Evolutionary conservation across 164 flowering plant species (phyloP), one percentile per base, ranked within the genome.

Genomic region (Cinnamomum micranthum): DNA sequence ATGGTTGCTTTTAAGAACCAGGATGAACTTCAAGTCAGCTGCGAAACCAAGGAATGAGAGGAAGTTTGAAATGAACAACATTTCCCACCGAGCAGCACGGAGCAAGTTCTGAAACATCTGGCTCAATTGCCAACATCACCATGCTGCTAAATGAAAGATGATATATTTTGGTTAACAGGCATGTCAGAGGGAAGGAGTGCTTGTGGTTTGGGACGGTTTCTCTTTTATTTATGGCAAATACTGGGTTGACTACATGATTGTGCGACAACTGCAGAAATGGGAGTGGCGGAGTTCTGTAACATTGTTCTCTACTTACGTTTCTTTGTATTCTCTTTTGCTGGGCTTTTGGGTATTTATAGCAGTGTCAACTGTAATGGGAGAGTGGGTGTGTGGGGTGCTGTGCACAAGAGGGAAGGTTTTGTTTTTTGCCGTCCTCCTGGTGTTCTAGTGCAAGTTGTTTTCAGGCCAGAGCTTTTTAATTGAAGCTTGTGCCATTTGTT

Each of bases 1-100:
- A n/a, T 63, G 28, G 72, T 72, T 68, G 20, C 33, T 3, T 23
- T 5, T 5, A 69, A 68, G 72, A 55, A 19, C 77, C 55, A 75
- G 64, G 72, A 76, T 6, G 74, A 65, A 2, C 25, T 12, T 31
- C 65, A 51, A 7, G 22, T 23, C 17, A 58, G 11, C 50, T 28
- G 51, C 13, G 74, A 76, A 76, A 47, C 19, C 22, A 71, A 76
- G 31, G 69, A 64, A 6, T 71, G 70, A 76, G 50, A 20, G 12
- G 14, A 31, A 27, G 50, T 33, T 62, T 66, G 22, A 50, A 14
- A 41, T 4, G n/a, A 25, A 5, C 6, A 25, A 33, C 72, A 4
- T 70, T 52, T 70, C 41, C 72, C 20, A 2, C 2, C 2, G 72
- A 51, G 63, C 72, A 50, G 35, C 50, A 4, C 10, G 22, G 25